These are phyloP conservation scores for Globisporangium paroecandrum DNA, from an alignment of 352 stramenopile species.

Conservation along the genomic window DNA sequence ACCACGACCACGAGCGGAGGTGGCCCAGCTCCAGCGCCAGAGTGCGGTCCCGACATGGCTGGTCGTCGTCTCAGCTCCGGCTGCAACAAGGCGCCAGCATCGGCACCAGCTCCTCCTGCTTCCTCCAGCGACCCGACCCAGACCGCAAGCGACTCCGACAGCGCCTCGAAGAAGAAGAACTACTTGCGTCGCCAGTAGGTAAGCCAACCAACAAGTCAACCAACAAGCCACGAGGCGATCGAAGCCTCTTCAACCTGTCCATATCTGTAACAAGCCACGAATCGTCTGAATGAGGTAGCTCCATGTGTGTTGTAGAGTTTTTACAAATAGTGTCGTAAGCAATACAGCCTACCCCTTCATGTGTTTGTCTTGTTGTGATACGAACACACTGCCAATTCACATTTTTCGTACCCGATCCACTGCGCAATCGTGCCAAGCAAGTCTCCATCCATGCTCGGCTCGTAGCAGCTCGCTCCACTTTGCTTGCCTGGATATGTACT, in stretches of 20 bases:
- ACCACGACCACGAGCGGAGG: no score
- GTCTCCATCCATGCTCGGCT: no score
- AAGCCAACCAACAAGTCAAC: not conserved
- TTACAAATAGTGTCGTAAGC: not conserved
- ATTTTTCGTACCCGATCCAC: no score
- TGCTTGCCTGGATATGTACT: not conserved
- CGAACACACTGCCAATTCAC: no score
- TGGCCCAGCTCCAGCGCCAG: not conserved
- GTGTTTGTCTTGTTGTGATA: not conserved
- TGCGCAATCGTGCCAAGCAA: no score
- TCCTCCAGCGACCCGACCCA: not conserved
- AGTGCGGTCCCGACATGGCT: constrained; percentile 2
- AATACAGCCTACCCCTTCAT: not conserved
- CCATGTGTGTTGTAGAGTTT: not conserved
- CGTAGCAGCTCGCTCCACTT: no score
- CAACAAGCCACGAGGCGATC: not conserved
- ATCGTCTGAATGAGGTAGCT: not conserved
- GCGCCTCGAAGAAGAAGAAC: not conserved
- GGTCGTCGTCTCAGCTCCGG: constrained; percentile 3
- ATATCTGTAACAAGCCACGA: not conserved
- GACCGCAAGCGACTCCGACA: not conserved
- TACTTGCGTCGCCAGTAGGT: not conserved
- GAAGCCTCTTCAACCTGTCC: not conserved
- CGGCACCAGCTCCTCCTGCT: not conserved
- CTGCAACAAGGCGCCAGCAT: not conserved